These are phyloP conservation scores for Aspergillus felis DNA, from an alignment of 2,329 filamentous ascomycete genomes.

Conservation along the genomic window DNA sequence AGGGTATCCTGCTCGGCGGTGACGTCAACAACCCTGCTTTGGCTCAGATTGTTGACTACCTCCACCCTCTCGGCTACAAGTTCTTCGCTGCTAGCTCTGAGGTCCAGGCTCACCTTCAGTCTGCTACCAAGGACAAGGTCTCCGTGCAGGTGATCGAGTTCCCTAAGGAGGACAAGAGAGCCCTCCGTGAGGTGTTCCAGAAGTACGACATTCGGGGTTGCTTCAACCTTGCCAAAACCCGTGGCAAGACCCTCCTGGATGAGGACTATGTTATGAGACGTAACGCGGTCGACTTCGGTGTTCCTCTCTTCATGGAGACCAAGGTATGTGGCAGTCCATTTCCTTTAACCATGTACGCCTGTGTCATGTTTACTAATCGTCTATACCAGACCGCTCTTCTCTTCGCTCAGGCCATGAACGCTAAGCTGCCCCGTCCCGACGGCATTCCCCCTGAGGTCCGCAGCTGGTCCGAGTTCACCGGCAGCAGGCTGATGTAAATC, in stretches of 20 bases:
- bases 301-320: constrained; percentile 97
- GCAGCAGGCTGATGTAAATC: constrained; percentile 53
- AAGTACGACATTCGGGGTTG: constrained; percentile 95
- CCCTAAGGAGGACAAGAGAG: constrained; percentile 92
- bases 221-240: constrained; percentile 85
- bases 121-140: constrained; percentile 61
- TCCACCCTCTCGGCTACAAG: constrained; percentile 89
- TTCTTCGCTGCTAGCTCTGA: constrained; percentile 78
- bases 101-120: constrained; percentile 81
- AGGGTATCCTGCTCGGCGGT: constrained; percentile 92
- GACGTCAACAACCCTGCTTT: constrained; percentile 69
- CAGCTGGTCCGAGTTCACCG: constrained; percentile 93
- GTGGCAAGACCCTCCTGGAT: constrained; percentile 79
- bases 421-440: constrained; percentile 84
- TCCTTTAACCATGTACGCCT: background rate
- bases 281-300: constrained; percentile 97
- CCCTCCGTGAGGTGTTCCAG: constrained; percentile 89
- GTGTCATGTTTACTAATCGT: constrained; percentile 22
- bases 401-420: constrained; percentile 94
- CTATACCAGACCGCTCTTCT: constrained; percentile 76
- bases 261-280: constrained; percentile 98
- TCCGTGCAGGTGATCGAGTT: constrained; percentile 90
- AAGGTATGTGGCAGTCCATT: constrained; percentile 61
- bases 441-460: constrained; percentile 89
- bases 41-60: constrained; percentile 75